phyloP scores from a whole-genome alignment of 2,329 filamentous ascomycete genomes.

The Xylaria arbuscula region DNA sequence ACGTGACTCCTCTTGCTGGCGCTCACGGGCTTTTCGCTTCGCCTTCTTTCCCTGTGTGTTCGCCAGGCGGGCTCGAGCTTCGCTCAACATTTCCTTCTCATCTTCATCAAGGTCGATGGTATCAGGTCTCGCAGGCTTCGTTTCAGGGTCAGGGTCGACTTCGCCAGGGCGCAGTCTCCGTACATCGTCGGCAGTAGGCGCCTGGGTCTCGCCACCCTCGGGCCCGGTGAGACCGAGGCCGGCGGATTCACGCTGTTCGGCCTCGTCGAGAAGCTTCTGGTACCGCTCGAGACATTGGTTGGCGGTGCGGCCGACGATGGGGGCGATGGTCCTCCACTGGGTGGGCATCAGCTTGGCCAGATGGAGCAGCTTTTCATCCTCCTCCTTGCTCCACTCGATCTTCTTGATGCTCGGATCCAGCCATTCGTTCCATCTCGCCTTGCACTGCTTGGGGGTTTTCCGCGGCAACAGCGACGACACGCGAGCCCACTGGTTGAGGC shows the following conservation, averaged over 20 bases:
- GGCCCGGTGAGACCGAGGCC: slow-evolving; percentile 86
- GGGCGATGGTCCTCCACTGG: slow-evolving; percentile 98
- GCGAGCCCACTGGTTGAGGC: slow-evolving; percentile 97
- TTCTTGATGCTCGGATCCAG: slow-evolving; percentile 97
- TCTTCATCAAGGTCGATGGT: slow-evolving; percentile 99
- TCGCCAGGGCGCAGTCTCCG: slow-evolving; percentile 89
- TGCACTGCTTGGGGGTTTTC: slow-evolving; percentile 99
- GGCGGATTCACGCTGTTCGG: slow-evolving; percentile 85
- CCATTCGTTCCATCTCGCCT: slow-evolving; percentile 98
- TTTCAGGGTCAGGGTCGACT: slow-evolving; percentile 96
- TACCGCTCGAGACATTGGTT: slow-evolving; percentile 98
- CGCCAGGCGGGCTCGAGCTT: slow-evolving; percentile 93
- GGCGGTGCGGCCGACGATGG: slow-evolving; percentile 94
- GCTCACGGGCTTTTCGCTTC: slow-evolving; percentile 94
- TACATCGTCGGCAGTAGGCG: slow-evolving; percentile 93
- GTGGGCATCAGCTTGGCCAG: slow-evolving; percentile 98
- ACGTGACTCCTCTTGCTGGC: slow-evolving; percentile 94
- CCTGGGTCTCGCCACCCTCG: slow-evolving; percentile 84
- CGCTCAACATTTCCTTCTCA: slow-evolving; percentile 99
- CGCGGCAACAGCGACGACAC: slow-evolving; percentile 96
- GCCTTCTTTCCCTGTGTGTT: slow-evolving; percentile 99
- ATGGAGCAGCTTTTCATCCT: slow-evolving; percentile 96
- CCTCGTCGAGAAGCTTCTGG: slow-evolving; percentile 95
- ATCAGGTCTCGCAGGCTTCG: slow-evolving; percentile 93
- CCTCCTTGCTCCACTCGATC: slow-evolving; percentile 98